A percentile compares a stretch with the other conserved stretches of the same genome.
Conservation (phyloP, 768 basidiomycete genomes). For the Tricholoma furcatifolium region DNA sequence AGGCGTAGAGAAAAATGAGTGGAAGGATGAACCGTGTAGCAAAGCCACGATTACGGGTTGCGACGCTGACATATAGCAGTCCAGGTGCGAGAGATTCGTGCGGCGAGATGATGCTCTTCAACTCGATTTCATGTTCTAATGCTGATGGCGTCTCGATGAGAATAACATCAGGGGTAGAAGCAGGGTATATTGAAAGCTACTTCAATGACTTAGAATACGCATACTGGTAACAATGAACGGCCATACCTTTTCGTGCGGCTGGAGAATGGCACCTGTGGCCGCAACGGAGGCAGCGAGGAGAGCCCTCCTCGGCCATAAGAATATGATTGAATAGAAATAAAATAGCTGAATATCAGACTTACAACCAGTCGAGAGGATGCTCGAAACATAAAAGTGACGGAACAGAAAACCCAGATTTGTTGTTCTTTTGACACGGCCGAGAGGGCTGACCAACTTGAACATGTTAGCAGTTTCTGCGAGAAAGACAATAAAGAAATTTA, state of each 20-base stretch:
- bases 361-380: slow-evolving; percentile 17
- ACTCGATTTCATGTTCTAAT: slow-evolving; percentile 74
- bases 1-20: slow-evolving; percentile 65
- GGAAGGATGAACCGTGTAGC: slow-evolving; percentile 73
- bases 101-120: slow-evolving; percentile 73
- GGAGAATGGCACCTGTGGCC: slow-evolving; percentile 28
- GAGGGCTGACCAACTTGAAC: too few species aligned
- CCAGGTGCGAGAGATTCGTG: slow-evolving; percentile 86
- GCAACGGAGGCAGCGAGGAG: slow-evolving; percentile 32
- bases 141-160: slow-evolving; percentile 76
- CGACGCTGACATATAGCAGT: slow-evolving; percentile 86
- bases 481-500: too few species aligned
- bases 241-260: slow-evolving; percentile 29
- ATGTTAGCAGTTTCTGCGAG: too few species aligned
- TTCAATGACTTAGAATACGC: not conserved
- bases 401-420: slow-evolving; percentile 2
- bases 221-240: not conserved
- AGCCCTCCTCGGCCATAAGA: slow-evolving; percentile 35
- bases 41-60: slow-evolving; percentile 75
- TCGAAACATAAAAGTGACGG: slow-evolving; percentile 12
- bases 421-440: too few species aligned
- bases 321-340: not conserved
- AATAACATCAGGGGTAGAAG: slow-evolving; percentile 55
- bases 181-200: slow-evolving; percentile 87
- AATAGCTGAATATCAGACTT: not conserved